Base-by-base conservation (phyloP, 2,329 filamentous ascomycete species). In the Xylariaceae sp. region DNA sequence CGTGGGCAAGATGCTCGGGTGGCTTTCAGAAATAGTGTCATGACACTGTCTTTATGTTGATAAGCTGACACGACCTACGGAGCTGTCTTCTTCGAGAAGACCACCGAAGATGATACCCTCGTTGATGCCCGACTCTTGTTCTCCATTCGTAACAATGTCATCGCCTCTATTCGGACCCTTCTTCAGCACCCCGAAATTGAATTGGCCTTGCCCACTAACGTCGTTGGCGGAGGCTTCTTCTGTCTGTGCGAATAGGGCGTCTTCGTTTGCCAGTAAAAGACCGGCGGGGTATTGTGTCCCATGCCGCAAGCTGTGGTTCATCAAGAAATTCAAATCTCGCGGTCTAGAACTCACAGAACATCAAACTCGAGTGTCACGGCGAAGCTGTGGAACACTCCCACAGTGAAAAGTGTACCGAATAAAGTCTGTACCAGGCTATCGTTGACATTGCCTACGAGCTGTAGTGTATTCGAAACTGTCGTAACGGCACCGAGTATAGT, bases 391-490 rank as follows among this genome's bases (percentile, higher is more conserved):
- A 48, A 54, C 17, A 51, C 42, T 14, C 43, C 44, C 15, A 47
- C 51, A 22, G 51, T 44, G 32, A 53, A 51, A n/a, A 40, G 51
- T 6, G 30, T 9, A 42, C 44, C 44, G 19, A 50, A 53, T 15
- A 50, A 30, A 19, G 38, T 41, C 44, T 52, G 43, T 27, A 30
- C 47, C 11, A 22, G 47, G 32, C 47, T 22, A n/a, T 49, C 46
- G 32, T 49, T n/a, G n/a, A n/a, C n/a, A n/a, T n/a, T 52, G 47
- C 47, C 50, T 18, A 49, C 45, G 12, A 52, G 33, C 39, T 49
- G 50, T 39, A 52, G 27, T 2, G 49, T 49, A 32, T 52, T 45
- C 17, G 50, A 45, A 39, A 48, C 42, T 15, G 38, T 42, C 2
- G 45, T 49, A 40, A 45, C 33, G 31, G 32, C 38, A 11, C 46